Conservation (phyloP, 2,329 filamentous ascomycete genomes). For the Neoarthrinium moseri region DNA sequence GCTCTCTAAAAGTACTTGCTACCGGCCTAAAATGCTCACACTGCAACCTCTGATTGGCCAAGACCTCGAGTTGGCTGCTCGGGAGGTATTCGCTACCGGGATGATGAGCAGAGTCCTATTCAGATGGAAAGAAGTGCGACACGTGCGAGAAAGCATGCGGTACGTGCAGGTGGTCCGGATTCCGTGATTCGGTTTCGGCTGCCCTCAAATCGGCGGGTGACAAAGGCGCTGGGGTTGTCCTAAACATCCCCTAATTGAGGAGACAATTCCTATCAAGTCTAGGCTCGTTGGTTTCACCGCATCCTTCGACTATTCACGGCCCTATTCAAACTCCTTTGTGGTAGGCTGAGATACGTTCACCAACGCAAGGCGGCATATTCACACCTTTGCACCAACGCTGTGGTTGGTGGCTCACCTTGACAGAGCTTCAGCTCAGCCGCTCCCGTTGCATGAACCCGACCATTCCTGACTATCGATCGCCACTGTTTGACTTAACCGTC, state of each 20-base stretch:
- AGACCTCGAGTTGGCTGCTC: no score
- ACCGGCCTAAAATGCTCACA: conserved; percentile 1
- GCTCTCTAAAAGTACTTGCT: conserved; percentile 1
- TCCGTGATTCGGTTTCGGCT: conserved; percentile 1
- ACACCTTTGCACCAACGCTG: conserved; percentile 8
- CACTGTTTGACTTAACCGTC: not conserved
- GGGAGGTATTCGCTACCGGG: not conserved
- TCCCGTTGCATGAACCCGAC: conserved; percentile 2
- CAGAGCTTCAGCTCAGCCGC: conserved; percentile 6
- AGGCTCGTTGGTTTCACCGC: conserved; percentile 1
- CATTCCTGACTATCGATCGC: not conserved
- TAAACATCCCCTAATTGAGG: not conserved
- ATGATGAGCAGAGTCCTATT: not conserved
- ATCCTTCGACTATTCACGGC: conserved; percentile 6
- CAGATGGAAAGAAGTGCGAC: not conserved
- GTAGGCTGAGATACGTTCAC: conserved; percentile 20
- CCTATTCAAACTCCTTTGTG: conserved; percentile 7
- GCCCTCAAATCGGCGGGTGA: not conserved
- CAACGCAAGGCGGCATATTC: conserved; percentile 10
- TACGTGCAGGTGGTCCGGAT: not conserved
- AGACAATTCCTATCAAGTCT: conserved; percentile 1
- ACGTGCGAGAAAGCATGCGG: not conserved
- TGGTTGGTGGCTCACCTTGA: conserved; percentile 11
- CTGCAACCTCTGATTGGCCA: conserved; percentile 9
- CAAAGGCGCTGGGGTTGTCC: not conserved